These are phyloP conservation scores for Cairneyella variabilis DNA, from an alignment of 495 filamentous ascomycete genomes.

Conservation along the genomic window DNA sequence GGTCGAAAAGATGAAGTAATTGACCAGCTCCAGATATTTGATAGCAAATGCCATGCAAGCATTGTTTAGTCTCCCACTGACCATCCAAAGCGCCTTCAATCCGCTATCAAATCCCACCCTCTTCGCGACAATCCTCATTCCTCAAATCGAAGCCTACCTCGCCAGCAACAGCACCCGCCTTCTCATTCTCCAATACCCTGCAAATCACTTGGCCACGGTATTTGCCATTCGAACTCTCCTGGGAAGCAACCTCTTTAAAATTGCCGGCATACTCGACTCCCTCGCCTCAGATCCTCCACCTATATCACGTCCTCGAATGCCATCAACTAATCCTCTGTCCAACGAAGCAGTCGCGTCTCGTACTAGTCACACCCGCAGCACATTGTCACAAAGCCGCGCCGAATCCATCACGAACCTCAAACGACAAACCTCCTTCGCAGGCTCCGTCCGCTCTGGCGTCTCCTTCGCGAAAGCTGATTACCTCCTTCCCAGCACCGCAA, in stretches of 20 bases:
- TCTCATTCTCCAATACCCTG: slow-evolving; percentile 22
- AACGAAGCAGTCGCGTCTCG: slow-evolving; percentile 12
- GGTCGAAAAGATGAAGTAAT: not conserved
- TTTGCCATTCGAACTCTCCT: slow-evolving; percentile 24
- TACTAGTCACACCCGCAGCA: not conserved
- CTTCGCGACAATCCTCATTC: slow-evolving; percentile 25
- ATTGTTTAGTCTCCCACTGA: slow-evolving; percentile 3
- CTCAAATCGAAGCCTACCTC: slow-evolving; percentile 28
- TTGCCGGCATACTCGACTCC: slow-evolving; percentile 26
- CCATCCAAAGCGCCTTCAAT: slow-evolving; percentile 7
- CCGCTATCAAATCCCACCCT: slow-evolving; percentile 19
- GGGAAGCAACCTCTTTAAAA: slow-evolving; percentile 22
- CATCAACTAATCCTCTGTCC: slow-evolving; percentile 10
- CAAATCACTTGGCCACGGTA: slow-evolving; percentile 13
- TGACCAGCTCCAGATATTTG: slow-evolving; percentile 23
- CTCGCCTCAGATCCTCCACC: slow-evolving; percentile 22
- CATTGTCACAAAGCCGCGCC: not conserved
- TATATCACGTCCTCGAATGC: slow-evolving; percentile 10
- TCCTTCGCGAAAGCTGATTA: slow-evolving; percentile 26
- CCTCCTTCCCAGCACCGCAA: slow-evolving; percentile 24
- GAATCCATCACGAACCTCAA: not conserved
- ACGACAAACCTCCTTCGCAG: too few species aligned
- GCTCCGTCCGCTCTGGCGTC: too few species aligned
- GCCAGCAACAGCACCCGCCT: slow-evolving; percentile 22
- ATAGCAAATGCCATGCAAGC: slow-evolving; percentile 25